Evolutionary conservation across 2,329 filamentous ascomycete species (phyloP).

Genomic region (Pseudogymnoascus destructans): DNA sequence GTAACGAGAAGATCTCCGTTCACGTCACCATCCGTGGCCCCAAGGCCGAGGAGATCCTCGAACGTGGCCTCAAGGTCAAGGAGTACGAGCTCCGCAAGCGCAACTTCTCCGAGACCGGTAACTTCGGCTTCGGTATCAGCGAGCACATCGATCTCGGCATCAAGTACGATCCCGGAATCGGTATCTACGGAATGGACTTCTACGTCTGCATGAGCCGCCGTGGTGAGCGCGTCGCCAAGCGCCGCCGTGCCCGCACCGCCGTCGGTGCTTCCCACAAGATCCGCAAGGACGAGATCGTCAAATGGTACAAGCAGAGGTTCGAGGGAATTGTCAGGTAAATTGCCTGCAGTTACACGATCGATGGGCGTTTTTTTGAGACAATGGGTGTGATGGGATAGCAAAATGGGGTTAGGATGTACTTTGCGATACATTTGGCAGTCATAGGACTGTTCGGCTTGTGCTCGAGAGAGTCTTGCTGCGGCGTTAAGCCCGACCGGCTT

Average conservation of each 20-base stretch:
- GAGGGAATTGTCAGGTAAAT: constrained; percentile 97
- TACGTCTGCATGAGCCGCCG: constrained; percentile 99
- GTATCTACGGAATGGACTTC: constrained; percentile 99
- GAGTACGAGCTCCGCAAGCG: constrained; percentile 99
- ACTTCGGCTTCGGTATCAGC: constrained; percentile 99
- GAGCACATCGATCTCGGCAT: constrained; percentile 99
- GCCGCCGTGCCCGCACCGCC: constrained; percentile 74
- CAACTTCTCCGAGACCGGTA: constrained; percentile 99
- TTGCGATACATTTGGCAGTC: constrained; percentile 30
- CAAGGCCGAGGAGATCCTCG: constrained; percentile 99
- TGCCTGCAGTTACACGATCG: constrained; percentile 13
- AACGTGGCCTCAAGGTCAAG: constrained; percentile 99
- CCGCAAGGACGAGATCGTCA: constrained; percentile 88
- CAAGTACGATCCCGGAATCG: constrained; percentile 98
- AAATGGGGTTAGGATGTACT: constrained; percentile 28
- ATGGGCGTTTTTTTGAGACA: constrained; percentile 15
- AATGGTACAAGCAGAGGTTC: constrained; percentile 95
- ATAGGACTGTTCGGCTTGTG: constrained; percentile 36
- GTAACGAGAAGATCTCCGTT: constrained; percentile 99
- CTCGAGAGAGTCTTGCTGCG: constrained; percentile 46
- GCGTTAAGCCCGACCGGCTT: constrained; percentile 62
- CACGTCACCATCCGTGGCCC: constrained; percentile 99
- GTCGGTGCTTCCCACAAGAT: constrained; percentile 87
- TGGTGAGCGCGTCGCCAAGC: constrained; percentile 93
- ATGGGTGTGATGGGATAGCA: constrained; percentile 16